Base-by-base conservation (phyloP, 768 basidiomycete species). In the Termitomyces bulborhizus region DNA sequence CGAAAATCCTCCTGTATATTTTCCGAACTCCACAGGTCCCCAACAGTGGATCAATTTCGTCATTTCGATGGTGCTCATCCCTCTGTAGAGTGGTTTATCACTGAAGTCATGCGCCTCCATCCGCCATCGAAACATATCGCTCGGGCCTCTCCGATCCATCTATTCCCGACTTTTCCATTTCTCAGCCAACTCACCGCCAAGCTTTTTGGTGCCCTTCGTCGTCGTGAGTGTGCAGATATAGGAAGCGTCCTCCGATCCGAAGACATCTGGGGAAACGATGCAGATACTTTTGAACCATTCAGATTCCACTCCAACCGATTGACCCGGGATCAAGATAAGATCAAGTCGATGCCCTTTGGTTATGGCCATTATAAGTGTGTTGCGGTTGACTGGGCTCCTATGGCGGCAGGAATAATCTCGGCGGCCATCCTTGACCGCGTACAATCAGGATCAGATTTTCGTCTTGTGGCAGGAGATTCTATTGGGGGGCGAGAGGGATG, bases 81-180 rank as follows among this genome's bases (percentile, higher is more conserved):
- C 6, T 73, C 72, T 39, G 68, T 67, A 26, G 66, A 73, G 47
- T 65, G 64, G 3, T 64, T 79, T 50, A 63, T 82, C 0, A 58
- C 61, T 24, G 81, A 83, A 61, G 65, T 70, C 6, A 71, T 83
- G 66, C 69, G 81, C 0, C 67, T 83, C 1, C 65, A 79, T 61
- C 81, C 82, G 2, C 81, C 82, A 0, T 78, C 78, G 2, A 73
- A 71, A 47, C 76, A 70, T 26, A 79, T 83, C 39, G 65, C 69
- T 18, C 74, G 76, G 27, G 57, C 57, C 24, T 51, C 42, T 3
- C n/a, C 34, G 4, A 44, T 32, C 26, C 31, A 13, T 37, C 45
- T 45, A 27, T 59, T 57, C 53, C 45, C 29, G 16, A 39, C 21
- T 37, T 53, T 27, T 36, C 26, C 55, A 13, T 51, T 53, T 21